Base-by-base conservation (phyloP, 352 stramenopile genomes). In the Phytophthora sojae region DNA sequence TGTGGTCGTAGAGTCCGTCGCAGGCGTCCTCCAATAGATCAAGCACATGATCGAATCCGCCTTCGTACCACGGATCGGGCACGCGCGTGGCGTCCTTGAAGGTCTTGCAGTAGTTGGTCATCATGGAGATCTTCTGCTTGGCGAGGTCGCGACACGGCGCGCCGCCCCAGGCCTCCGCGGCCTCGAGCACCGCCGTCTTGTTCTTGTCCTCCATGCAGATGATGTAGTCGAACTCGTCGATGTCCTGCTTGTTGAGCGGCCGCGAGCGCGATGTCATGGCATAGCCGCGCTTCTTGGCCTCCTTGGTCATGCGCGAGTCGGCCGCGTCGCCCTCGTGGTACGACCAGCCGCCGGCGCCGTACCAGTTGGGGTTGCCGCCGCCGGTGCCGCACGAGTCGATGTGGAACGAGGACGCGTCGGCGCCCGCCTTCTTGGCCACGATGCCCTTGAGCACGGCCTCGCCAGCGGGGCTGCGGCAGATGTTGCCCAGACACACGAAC, bases 401-500 rank as follows among this genome's bases (percentile, higher is more conserved):
- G 55, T 64, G 71, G 61, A 93, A 93, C 7, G 64, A 69, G 0
- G 61, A 32, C 26, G 71, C 67, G 19, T 77, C 39, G n/a, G 49
- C 44, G 25, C 54, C 57, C 23, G 69, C 62, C 12, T 76, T 73
- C 45, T 66, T 58, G 25, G 66, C 78, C 42, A 95, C 87, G 21
- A 97, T 85, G n/a, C 79, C 78, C 63, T 93, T 92, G 69, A 97
- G 90, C 44, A 97, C 85, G 7, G 82, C 91, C 61, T 97, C 92
- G 32, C 82, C 92, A 26, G 87, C 75, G 6, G 89, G 88, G 59
- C 86, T 95, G 37, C 92, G 89, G 77, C 91, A 97, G 60, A 97
- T 97, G 54, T 97, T 97, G 47, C 92, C 92, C 42, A 97, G 77
- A 65, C 92, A 97, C 57, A 97, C 89, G 58, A 97, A 97, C 67